A percentile compares a stretch with the other conserved stretches of the same genome.
These are phyloP conservation scores for Termitomyces sp. DNA, from an alignment of 768 basidiomycete species.

Conservation along the genomic window DNA sequence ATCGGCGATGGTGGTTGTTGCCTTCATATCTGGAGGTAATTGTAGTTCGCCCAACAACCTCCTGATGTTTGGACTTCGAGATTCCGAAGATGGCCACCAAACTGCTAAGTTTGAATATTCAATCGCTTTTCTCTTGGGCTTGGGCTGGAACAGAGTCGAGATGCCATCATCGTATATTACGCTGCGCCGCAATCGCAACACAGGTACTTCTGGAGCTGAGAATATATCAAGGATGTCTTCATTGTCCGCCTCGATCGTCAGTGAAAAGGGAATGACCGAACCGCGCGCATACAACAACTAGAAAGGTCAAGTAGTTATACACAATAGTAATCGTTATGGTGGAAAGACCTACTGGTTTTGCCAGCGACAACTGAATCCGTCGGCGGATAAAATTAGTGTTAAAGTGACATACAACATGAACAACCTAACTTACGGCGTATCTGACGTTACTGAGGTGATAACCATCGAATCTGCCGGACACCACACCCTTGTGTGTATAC, in stretches of 20 bases:
- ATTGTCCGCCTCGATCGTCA: slow-evolving; percentile 26
- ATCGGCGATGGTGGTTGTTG: slow-evolving; percentile 31
- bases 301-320: background rate
- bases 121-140: slow-evolving; percentile 20
- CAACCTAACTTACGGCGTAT: slow-evolving; percentile 25
- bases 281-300: slow-evolving; percentile 38
- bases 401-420: background rate
- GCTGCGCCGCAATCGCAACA: slow-evolving; percentile 24
- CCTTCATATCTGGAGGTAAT: slow-evolving; percentile 26
- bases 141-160: background rate
- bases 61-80: slow-evolving; percentile 7
- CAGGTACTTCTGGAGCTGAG: slow-evolving; percentile 24
- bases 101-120: slow-evolving; percentile 23
- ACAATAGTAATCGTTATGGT: background rate
- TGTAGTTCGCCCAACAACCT: slow-evolving; percentile 32
- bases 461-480: slow-evolving; percentile 24
- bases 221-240: slow-evolving; percentile 29
- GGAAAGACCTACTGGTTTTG: slow-evolving; percentile 29
- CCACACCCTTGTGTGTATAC: slow-evolving; percentile 22
- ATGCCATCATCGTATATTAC: slow-evolving; percentile 15
- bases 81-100: slow-evolving; percentile 26
- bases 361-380: slow-evolving; percentile 26
- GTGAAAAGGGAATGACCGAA: slow-evolving; percentile 29
- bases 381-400: background rate
- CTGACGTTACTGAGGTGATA: slow-evolving; percentile 21